phyloP scores from a whole-genome alignment of 495 filamentous ascomycete species.

The Penicillium lagena region DNA sequence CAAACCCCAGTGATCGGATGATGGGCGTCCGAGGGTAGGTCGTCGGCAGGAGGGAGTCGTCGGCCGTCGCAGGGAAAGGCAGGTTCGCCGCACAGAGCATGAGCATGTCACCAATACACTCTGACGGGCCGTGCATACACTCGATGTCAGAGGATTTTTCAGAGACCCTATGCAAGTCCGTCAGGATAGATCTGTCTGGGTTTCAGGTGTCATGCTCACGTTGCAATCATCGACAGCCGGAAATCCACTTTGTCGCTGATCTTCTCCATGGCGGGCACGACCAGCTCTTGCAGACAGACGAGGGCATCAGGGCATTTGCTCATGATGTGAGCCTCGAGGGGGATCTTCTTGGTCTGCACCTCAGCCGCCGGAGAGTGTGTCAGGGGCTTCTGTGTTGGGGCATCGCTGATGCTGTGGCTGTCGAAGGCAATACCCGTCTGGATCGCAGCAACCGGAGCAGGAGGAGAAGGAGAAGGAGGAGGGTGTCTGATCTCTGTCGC shows the following conservation, averaged over 20 bases:
- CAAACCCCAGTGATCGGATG: conserved; percentile 86
- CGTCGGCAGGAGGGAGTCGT: conserved; percentile 18
- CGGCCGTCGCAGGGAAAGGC: conserved; percentile 24
- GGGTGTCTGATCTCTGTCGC: too few relatives aligned
- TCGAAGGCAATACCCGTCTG: too few relatives aligned
- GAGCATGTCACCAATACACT: conserved; percentile 93
- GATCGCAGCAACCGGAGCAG: too few relatives aligned
- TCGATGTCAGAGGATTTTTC: conserved; percentile 31
- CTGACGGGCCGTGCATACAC: conserved; percentile 83
- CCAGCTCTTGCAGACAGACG: conserved; percentile 72
- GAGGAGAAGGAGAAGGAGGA: too few relatives aligned
- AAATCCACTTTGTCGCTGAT: conserved; percentile 84
- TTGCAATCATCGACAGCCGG: conserved; percentile 82
- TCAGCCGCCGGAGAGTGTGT: too few relatives aligned
- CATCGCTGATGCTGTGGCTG: too few relatives aligned
- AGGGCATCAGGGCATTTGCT: conserved; percentile 87
- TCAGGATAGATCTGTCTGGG: too few relatives aligned
- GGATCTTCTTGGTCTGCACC: conserved; percentile 39
- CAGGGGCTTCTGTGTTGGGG: too few relatives aligned
- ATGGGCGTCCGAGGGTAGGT: conserved; percentile 50
- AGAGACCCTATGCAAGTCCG: conserved; percentile 20
- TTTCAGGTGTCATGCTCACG: conserved; percentile 33
- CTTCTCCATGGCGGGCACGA: conserved; percentile 81
- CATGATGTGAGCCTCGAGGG: conserved; percentile 89
- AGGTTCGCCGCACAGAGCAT: conserved; percentile 81